Conservation (phyloP, 345 rosid genomes). For the Lepidium didymum region DNA sequence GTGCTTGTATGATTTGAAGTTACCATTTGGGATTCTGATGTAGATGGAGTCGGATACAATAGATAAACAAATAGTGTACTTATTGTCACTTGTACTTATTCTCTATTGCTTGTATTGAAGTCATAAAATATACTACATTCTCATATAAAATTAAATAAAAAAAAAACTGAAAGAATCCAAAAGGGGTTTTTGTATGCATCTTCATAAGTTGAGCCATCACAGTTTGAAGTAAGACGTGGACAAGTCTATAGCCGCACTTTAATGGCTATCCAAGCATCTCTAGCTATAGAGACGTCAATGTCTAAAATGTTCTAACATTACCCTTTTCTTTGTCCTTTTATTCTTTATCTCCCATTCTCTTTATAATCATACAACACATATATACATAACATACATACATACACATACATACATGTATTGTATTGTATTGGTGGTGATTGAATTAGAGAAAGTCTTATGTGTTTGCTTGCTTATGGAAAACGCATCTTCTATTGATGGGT, state of each 20-base stretch:
- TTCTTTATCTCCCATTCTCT: slow-evolving; percentile 23
- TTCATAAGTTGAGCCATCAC: slow-evolving; percentile 3
- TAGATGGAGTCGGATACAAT: not conserved
- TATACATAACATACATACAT: not conserved
- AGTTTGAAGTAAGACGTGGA: slow-evolving; percentile 21
- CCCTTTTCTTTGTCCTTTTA: slow-evolving; percentile 5
- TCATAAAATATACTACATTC: not conserved
- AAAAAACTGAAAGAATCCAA: not conserved
- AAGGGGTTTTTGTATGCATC: slow-evolving; percentile 6
- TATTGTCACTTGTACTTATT: not conserved
- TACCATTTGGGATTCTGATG: not conserved
- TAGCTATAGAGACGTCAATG: slow-evolving; percentile 19
- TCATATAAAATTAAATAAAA: not conserved
- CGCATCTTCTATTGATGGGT: slow-evolving; percentile 21
- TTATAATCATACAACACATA: slow-evolving; percentile 12
- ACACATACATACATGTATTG: not conserved
- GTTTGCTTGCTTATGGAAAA: slow-evolving; percentile 22
- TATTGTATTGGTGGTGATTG: not conserved
- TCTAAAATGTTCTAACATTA: slow-evolving; percentile 13
- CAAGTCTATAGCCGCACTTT: slow-evolving; percentile 28
- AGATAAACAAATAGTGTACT: not conserved
- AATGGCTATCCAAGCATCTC: slow-evolving; percentile 25
- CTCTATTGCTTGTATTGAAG: not conserved
- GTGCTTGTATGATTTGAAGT: no score
- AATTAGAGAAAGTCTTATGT: not conserved